Base-by-base conservation (phyloP, 164 flowering plant genomes). In the Macadamia integrifolia region DNA sequence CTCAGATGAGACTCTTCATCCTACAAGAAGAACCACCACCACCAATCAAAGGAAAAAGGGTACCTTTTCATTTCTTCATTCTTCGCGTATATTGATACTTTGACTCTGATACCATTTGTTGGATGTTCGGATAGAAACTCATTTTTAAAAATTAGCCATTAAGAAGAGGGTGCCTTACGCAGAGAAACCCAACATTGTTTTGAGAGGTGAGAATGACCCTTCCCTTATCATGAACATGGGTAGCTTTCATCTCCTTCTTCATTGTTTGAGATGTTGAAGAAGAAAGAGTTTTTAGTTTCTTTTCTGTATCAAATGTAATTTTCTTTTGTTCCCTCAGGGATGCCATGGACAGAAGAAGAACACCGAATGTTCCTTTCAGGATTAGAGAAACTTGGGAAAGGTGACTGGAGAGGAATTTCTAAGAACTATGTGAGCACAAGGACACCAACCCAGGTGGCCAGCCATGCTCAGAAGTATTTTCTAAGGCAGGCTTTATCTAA, bases 401-500 rank as follows among this genome's bases (percentile, higher is more conserved):
- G 82, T n/a, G 78, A 79, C 43, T 79, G 83, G 83, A 69, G 79
- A 46, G 83, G 83, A 17, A 80, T 80, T 40, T 80, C 83, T 0
- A 75, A 67, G 68, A 69, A 71, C 8, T 80, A 73, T 69, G 83
- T 80, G 42, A 73, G 72, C 8, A 78, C 81, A 18, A 75, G 80
- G 64, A 80, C 82, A 35, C 82, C 80, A 3, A 79, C 82, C 35
- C 82, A 79, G 65, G 82, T 79, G 3, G 82, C 82, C 35, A 79
- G 82, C 60, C 82, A 79, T 67, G 82, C 80, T 8, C 82, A 79
- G 48, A 80, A 80, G 62, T 78, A 80, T 58, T 80, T 80, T 52
- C 77, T 80, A 8, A 66, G 81, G 55, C 77, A 66, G 53, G 46
- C 31, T 11, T 66, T 60, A 60, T 53, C 58, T 30, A 65, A 62